Evolutionary conservation across 1,284 basidiomycete genomes (phyloP), one percentile per base, ranked within the genome.

Genomic region (Marasmius oreades): DNA sequence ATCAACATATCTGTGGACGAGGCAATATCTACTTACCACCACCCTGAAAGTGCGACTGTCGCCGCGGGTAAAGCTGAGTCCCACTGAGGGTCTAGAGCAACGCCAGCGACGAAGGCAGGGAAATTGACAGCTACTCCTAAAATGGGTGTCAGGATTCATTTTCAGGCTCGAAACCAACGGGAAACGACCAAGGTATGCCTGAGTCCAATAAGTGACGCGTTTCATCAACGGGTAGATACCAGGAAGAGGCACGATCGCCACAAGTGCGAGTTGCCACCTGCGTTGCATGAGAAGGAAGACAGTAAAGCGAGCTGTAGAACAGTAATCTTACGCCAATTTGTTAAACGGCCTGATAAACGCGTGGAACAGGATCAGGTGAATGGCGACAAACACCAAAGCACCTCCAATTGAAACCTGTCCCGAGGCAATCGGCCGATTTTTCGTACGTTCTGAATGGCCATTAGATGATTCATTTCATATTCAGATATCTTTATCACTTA

Each of bases 241-340:
- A 3, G 64, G 34, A 16, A 53, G 42, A 11, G 52, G 52, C 3
- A 53, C 12, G 3, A 62, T 60, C 4, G 58, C 56, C 8, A 57
- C 36, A 12, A 60, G 56, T 11, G 53, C 61, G 22, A 62, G 55
- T 33, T 57, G 54, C 56, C 58, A 61, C 1, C 60, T 62, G n/a
- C 20, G 11, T 18, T 22, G 3, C 12, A 4, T 11, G n/a, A 14
- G 18, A 24, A 43, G 2, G 18, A 26, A 22, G 12, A 18, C 10
- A 53, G 4, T 24, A 26, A 12, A 39, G 14, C 18, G 6, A n/a
- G n/a, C 5, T 23, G 31, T 18, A 16, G 12, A 11, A 39, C n/a
- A 31, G 28, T 31, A 31, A 31, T 31, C 76, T 72, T 74, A 60
- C 77, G 56, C 52, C 12, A 34, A 74, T 63, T 76, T 74, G 0